These are phyloP conservation scores for Rutidosis leptorrhynchoides DNA, from an alignment of 129 eudicot genomes.

Conservation along the genomic window DNA sequence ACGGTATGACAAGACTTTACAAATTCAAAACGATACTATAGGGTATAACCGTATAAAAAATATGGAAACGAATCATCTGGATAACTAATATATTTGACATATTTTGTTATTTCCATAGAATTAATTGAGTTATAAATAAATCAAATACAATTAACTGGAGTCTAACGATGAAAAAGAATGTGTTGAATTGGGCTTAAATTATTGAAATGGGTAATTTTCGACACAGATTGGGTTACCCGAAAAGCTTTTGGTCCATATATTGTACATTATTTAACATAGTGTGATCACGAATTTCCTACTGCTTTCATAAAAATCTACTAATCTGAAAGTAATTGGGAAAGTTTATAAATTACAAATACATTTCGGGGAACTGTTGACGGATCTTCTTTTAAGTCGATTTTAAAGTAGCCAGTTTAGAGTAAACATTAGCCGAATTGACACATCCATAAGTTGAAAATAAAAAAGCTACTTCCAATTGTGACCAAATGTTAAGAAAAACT, in stretches of 20 bases:
- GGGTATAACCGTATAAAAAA: background rate
- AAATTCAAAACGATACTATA: background rate
- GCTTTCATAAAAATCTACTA: background rate
- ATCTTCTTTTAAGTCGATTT: background rate
- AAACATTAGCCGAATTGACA: background rate
- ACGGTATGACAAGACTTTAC: background rate
- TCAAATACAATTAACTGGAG: background rate
- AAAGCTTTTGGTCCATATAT: background rate
- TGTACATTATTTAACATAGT: background rate
- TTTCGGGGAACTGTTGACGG: background rate
- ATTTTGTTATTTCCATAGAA: background rate
- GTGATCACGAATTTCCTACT: background rate
- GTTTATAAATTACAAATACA: background rate
- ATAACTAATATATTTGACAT: background rate
- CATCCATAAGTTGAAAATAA: background rate
- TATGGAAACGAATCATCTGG: background rate
- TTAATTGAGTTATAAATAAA: conserved; percentile 9
- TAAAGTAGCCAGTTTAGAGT: background rate
- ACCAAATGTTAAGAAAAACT: conserved; percentile 12
- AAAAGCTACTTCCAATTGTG: background rate
- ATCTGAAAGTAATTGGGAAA: background rate
- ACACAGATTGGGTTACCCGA: background rate
- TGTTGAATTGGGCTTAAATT: background rate
- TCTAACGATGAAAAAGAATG: background rate
- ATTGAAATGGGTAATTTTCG: background rate